Base-by-base conservation (phyloP, 176 grass and related monocot genomes). In the Secale cereale region DNA sequence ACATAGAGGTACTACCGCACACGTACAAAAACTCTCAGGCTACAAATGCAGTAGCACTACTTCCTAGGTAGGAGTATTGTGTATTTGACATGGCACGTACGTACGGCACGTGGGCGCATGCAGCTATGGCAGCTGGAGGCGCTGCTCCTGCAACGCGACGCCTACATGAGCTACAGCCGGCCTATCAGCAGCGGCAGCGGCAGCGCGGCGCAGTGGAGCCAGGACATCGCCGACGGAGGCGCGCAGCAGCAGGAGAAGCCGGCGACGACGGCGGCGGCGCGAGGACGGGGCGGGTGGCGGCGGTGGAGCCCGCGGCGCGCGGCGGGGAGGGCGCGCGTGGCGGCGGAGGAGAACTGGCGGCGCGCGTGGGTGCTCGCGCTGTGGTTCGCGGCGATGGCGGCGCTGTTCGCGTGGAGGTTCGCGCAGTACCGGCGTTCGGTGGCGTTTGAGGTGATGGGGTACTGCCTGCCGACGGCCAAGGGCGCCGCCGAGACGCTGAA, bases 401-500 rank as follows among this genome's bases (percentile, higher is more conserved):
- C 35, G 12, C 79, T 97, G 33, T 92, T 92, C 75, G 88, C 83
- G 5, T 92, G 86, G 87, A 83, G 83, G 78, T 92, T 92, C 87
- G 78, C 23, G 39, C 45, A 92, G 78, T 92, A 92, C 87, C 87
- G 54, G 17, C 79, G 80, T 40, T 39, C 85, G 33, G 30, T 30
- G 61, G 72, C 87, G 20, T 92, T 89, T 80, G 43, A 64, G 6
- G 87, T 92, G 27, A 92, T 92, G 90, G 87, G 90, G 7, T 87
- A 89, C 77, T 92, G 90, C 83, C 86, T 92, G 6, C 76, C 54
- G 10, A 75, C 73, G 27, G 83, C 94, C 4, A 99, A 99, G 60
- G 97, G 97, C 54, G 97, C 97, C 2, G 97, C 94, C 6, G 97
- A 99, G 90, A 99, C 94, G 74, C 91, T 99, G 5, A 99, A 99